phyloP scores from a whole-genome alignment of 2,329 filamentous ascomycete genomes.

The Triangularia setosa region DNA sequence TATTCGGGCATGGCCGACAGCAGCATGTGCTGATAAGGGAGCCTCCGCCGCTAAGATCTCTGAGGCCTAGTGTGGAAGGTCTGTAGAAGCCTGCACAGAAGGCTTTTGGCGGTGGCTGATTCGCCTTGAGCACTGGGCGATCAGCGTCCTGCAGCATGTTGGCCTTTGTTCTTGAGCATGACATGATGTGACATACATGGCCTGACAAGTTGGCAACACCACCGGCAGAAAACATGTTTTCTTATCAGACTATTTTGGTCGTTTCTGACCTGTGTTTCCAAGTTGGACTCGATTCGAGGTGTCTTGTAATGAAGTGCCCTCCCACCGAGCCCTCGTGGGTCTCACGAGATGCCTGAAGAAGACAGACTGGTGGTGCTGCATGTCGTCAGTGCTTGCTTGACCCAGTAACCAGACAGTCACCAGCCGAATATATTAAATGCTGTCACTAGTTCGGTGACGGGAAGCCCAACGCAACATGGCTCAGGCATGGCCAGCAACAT shows the following conservation, averaged over 20 bases:
- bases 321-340: not conserved
- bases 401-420: conserved; percentile 20
- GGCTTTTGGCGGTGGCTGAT: conserved; percentile 2
- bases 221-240: not conserved
- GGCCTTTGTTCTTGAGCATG: not conserved
- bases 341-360: conserved; percentile 3
- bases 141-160: not conserved
- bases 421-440: conserved; percentile 21
- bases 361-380: not conserved
- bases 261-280: not conserved
- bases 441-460: conserved; percentile 9
- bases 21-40: not conserved
- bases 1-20: not conserved
- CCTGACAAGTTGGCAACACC: not conserved
- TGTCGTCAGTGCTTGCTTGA: conserved; percentile 10
- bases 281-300: not conserved
- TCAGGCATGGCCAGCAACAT: not conserved
- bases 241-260: conserved; percentile 4
- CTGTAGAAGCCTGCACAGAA: conserved; percentile 21
- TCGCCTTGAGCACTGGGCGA: not conserved
- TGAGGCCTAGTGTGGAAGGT: conserved; percentile 17
- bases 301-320: conserved; percentile 12
- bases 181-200: not conserved
- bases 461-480: conserved; percentile 1
- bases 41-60: conserved; percentile 1